A percentile compares a stretch with the other conserved stretches of the same genome.
Evolutionary conservation across 805 yeast genomes (phyloP).

Genomic region (Alloascoidea africana): DNA sequence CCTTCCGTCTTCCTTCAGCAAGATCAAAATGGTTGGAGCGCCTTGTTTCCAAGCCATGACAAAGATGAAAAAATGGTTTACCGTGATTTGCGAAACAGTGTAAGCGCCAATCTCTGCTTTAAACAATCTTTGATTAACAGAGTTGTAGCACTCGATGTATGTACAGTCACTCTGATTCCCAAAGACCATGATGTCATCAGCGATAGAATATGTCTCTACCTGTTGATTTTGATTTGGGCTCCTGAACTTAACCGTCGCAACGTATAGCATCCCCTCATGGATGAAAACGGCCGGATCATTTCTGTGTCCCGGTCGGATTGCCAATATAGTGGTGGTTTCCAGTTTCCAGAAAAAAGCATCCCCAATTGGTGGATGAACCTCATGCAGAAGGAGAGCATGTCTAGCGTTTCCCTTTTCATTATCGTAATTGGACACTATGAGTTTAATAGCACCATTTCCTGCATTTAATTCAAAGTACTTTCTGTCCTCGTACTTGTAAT

Average conservation of each 20-base stretch:
- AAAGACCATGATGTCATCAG: no score
- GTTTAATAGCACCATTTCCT: background rate
- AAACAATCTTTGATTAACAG: background rate
- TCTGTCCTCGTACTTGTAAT: background rate
- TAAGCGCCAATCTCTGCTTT: no score
- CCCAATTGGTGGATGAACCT: background rate
- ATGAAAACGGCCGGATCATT: background rate
- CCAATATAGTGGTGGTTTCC: background rate
- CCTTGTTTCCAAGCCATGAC: background rate
- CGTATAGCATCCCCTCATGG: background rate
- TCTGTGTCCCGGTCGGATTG: background rate
- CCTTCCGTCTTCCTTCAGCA: background rate
- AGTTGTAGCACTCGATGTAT: no score
- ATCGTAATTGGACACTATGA: background rate
- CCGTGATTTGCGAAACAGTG: no score
- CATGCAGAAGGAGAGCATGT: background rate
- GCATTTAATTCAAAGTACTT: background rate
- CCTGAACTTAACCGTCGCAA: conserved; percentile 1
- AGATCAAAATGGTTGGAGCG: background rate
- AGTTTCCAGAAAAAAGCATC: conserved; percentile 1
- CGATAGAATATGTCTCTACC: no score
- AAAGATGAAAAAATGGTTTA: background rate
- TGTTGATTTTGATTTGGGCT: background rate
- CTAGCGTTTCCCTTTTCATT: background rate
- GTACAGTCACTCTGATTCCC: no score